These are phyloP conservation scores for Cryptococcus maquisensis DNA, from an alignment of 1,284 basidiomycete genomes.

Conservation along the genomic window DNA sequence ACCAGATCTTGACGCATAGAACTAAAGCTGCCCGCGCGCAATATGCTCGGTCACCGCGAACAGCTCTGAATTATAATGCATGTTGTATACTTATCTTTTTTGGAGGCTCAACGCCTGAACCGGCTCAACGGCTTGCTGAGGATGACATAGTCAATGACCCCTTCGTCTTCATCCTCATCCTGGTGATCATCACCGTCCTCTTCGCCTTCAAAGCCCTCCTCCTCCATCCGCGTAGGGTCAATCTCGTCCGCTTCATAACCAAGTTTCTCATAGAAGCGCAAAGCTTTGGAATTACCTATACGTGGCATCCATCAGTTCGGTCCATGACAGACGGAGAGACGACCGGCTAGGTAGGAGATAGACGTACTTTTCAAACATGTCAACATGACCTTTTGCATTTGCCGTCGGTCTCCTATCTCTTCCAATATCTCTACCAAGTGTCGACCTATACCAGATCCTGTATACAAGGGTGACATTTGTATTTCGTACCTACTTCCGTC, in stretches of 20 bases:
- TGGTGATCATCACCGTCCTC: background rate
- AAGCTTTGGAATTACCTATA: conserved; percentile 1
- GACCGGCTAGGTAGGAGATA: background rate
- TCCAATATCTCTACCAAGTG: conserved; percentile 34
- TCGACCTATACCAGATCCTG: conserved; percentile 31
- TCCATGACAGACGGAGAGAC: too few relatives aligned
- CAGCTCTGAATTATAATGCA: too few relatives aligned
- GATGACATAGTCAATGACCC: conserved; percentile 28
- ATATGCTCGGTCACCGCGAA: too few relatives aligned
- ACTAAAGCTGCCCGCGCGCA: too few relatives aligned
- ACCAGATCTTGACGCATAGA: background rate
- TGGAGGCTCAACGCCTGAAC: too few relatives aligned
- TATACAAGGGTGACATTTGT: conserved; percentile 22
- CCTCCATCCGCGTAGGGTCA: conserved; percentile 38
- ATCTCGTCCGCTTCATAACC: conserved; percentile 44
- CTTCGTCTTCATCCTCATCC: conserved; percentile 8
- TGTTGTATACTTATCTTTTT: too few relatives aligned
- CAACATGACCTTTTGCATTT: conserved; percentile 45
- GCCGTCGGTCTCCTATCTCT: conserved; percentile 25
- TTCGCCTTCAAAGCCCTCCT: conserved; percentile 23
- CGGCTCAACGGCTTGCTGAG: conserved; percentile 23
- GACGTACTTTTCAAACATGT: conserved; percentile 44
- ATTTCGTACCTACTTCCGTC: conserved; percentile 39
- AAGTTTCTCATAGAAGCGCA: conserved; percentile 34
- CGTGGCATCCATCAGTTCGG: too few relatives aligned